phyloP scores from a whole-genome alignment of 2,329 filamentous ascomycete genomes.

The Xylariaceae sp. region DNA sequence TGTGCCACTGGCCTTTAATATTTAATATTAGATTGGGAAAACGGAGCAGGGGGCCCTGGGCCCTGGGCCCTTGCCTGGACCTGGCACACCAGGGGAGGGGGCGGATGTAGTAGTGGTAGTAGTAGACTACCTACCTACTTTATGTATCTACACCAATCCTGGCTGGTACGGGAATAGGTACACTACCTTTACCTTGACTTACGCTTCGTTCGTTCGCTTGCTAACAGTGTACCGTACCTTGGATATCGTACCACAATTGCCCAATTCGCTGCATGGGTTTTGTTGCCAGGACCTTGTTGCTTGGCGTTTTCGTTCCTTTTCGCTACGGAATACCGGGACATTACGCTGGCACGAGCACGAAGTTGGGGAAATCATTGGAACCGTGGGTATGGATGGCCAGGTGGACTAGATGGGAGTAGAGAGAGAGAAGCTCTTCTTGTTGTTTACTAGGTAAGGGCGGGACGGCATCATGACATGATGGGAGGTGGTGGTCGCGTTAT shows the following conservation, averaged over 20 bases:
- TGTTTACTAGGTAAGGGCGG: too few species aligned
- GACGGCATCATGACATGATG: conserved; percentile 2
- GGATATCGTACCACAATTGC: conserved; percentile 20
- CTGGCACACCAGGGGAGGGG: conserved; percentile 9
- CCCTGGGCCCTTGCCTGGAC: too few species aligned
- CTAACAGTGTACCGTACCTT: conserved; percentile 16
- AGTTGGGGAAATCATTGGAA: conserved; percentile 23
- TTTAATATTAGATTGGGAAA: conserved; percentile 33
- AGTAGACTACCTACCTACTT: neutral
- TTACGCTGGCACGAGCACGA: conserved; percentile 30
- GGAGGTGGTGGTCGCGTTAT: too few species aligned
- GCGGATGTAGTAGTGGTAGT: conserved; percentile 7
- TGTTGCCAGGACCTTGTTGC: conserved; percentile 27
- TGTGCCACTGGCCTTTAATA: conserved; percentile 34
- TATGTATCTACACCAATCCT: neutral
- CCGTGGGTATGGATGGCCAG: conserved; percentile 37
- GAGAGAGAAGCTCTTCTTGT: conserved; percentile 4
- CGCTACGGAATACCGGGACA: conserved; percentile 25
- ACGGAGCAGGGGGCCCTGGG: conserved; percentile 24
- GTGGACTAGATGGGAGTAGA: too few species aligned
- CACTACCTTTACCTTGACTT: too few species aligned
- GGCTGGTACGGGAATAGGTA: conserved; percentile 15
- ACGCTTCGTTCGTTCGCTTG: conserved; percentile 6
- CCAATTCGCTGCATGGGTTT: conserved; percentile 24
- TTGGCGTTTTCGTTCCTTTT: conserved; percentile 30